Evolutionary conservation across 2,329 filamentous ascomycete species (phyloP), one percentile per base, ranked within the genome.

Genomic region (Colletotrichum sp.): DNA sequence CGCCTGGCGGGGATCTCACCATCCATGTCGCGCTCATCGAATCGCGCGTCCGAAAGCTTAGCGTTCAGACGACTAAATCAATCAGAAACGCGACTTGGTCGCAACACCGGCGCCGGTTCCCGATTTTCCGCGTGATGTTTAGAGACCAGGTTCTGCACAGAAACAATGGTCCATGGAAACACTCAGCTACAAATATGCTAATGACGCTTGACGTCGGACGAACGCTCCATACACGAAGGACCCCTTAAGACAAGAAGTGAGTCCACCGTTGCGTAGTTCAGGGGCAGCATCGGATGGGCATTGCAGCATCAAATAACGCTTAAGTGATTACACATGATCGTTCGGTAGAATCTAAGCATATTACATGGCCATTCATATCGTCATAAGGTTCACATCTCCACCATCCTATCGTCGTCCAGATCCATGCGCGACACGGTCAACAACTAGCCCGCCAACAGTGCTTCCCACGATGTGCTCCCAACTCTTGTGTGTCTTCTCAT

Each of bases 381-480:
- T 30, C 48, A 48, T 57, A 6, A 34, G 0, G 3, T 8, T 26
- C n/a, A 30, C 4, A 1, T 15, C 1, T n/a, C 3, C 32, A 66
- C 3, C 13, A 28, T 8, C 4, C 58, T 63, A 63, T 63, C 43
- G 57, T 6, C 57, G 32, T 13, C 55, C 13, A 7, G 73, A 64
- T 10, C 73, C 70, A 30, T 75, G 65, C 7, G 70, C 70, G n/a
- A 75, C 21, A 0, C 73, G 73, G 16, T 75, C 52, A 13, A 75
- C 26, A 2, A 68, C 58, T 6, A 75, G 5, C 8, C 73, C 73
- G 4, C 68, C 73, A 0, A 73, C 70, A 1, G 69, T 73, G 8
- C 63, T 67, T 8, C 70, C 73, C 6, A 73, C 58, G 16, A 75
- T 38, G 15, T 73, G 48, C 6, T 75, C 70, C 64, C 32, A 69